Evolutionary conservation across 2,329 filamentous ascomycete species (phyloP).

Genomic region (Trichoderma breve): DNA sequence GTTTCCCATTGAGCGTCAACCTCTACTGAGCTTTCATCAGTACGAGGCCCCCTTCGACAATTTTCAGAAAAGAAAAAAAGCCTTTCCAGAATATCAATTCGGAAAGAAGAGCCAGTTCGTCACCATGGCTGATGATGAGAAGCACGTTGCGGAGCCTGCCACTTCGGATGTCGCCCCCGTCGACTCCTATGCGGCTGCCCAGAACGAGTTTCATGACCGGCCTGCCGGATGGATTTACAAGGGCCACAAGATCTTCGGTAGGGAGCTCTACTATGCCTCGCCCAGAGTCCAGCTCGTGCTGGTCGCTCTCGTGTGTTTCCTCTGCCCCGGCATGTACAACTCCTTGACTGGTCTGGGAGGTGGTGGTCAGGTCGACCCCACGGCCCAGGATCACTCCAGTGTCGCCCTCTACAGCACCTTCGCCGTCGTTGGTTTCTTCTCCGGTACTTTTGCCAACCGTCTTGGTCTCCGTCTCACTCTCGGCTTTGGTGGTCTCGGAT

Average conservation of each 20-base stretch:
- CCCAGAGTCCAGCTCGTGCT: conserved; percentile 69
- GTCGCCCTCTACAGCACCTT: conserved; percentile 73
- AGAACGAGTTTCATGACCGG: conserved; percentile 29
- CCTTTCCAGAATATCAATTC: neutral
- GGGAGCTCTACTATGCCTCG: conserved; percentile 68
- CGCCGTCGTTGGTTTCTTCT: conserved; percentile 65
- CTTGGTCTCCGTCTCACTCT: conserved; percentile 68
- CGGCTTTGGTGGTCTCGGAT: conserved; percentile 71
- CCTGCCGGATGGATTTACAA: conserved; percentile 68
- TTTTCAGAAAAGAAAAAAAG: neutral
- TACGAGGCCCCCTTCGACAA: neutral
- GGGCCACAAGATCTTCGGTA: conserved; percentile 52
- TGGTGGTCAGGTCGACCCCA: conserved; percentile 51
- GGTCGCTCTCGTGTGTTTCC: conserved; percentile 56
- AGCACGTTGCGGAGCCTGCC: conserved; percentile 3
- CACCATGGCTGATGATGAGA: conserved; percentile 31
- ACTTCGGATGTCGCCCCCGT: conserved; percentile 18
- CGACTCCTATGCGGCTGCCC: conserved; percentile 23
- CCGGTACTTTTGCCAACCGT: conserved; percentile 75
- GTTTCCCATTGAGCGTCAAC: neutral
- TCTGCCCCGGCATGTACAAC: conserved; percentile 73
- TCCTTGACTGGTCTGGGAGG: conserved; percentile 64
- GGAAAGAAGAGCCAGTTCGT: neutral
- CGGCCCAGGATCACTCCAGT: conserved; percentile 61
- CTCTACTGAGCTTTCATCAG: neutral